phyloP scores from a whole-genome alignment of 257 asterid species.

The Solanum lycopersicoides region DNA sequence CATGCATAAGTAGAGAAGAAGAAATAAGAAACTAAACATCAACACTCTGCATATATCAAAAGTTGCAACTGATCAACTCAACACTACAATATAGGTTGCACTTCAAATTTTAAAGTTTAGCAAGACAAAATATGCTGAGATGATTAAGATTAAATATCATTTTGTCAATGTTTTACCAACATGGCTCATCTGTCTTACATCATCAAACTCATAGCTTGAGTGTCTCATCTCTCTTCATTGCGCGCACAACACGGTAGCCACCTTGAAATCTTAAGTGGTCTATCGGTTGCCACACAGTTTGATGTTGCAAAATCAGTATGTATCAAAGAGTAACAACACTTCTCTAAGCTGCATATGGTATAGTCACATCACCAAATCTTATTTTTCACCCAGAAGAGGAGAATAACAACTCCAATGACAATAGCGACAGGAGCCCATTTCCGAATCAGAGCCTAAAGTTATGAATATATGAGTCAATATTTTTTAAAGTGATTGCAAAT shows the following conservation, averaged over 20 bases:
- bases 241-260: neutral
- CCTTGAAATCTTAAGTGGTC: neutral
- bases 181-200: neutral
- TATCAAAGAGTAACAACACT: neutral
- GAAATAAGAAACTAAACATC: too few species aligned
- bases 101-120: neutral
- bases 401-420: slow-evolving; percentile 70
- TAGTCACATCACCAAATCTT: slow-evolving; percentile 67
- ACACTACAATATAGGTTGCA: neutral
- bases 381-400: slow-evolving; percentile 65
- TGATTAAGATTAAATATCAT: neutral
- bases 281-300: neutral
- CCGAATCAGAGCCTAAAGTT: slow-evolving; percentile 71
- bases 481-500: neutral
- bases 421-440: slow-evolving; percentile 87
- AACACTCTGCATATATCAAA: neutral
- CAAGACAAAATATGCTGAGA: neutral
- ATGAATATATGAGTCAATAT: neutral
- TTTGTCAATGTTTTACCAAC: neutral
- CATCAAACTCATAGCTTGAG: neutral
- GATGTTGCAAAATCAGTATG: neutral
- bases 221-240: neutral
- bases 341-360: neutral
- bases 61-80: neutral
- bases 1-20: neutral